phyloP scores from a whole-genome alignment of 345 rosid genomes.

The Gossypium mustelinum region DNA sequence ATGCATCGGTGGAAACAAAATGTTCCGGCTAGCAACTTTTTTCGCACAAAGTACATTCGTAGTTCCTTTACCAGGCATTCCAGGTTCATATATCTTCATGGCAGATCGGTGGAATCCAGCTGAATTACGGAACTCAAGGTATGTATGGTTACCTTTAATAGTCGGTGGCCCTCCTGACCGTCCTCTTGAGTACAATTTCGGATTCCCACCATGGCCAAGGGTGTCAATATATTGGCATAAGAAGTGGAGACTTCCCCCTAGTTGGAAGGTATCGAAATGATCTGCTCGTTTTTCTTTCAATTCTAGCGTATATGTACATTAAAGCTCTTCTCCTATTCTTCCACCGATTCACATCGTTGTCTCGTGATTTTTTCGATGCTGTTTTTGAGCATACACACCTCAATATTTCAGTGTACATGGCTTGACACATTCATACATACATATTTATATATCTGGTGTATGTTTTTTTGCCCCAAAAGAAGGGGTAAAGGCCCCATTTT shows the following conservation, averaged over 20 bases:
- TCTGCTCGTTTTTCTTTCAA: not conserved
- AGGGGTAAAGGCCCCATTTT: not conserved
- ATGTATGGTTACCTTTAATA: constrained; percentile 76
- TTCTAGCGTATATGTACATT: constrained; percentile 15
- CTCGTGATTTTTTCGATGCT: not conserved
- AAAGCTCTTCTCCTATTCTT: constrained; percentile 1
- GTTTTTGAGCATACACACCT: not conserved
- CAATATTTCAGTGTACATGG: not conserved
- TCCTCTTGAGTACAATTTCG: constrained; percentile 65
- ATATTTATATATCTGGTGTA: too few species aligned
- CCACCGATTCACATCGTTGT: constrained; percentile 14
- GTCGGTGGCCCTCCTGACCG: constrained; percentile 74
- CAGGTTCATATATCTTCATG: constrained; percentile 73
- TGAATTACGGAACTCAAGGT: constrained; percentile 80
- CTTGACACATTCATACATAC: too few species aligned
- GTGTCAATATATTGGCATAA: constrained; percentile 91
- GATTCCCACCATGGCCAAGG: constrained; percentile 80
- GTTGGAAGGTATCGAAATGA: constrained; percentile 30
- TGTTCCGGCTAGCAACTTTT: constrained; percentile 63
- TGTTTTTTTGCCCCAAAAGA: not conserved
- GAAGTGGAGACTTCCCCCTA: constrained; percentile 75
- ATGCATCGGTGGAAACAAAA: constrained; percentile 75
- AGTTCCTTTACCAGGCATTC: constrained; percentile 66
- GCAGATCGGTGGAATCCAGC: constrained; percentile 97
- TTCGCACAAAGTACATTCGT: constrained; percentile 85